phyloP scores from a whole-genome alignment of 1,139 yeast species.

The Saccharomycopsis hybrid region DNA sequence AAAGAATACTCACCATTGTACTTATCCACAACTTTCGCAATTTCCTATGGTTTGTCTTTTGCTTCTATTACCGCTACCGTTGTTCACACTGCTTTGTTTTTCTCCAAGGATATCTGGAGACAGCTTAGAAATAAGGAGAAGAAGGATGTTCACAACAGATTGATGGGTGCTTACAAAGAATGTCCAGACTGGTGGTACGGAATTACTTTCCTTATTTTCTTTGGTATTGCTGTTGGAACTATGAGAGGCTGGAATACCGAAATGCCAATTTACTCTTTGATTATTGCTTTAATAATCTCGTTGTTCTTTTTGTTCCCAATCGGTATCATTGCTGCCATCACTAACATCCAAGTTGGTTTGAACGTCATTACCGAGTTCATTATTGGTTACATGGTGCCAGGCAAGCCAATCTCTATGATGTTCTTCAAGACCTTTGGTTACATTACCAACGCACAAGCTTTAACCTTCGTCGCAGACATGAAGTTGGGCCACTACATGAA shows the following conservation, averaged over 20 bases:
- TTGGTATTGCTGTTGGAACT: constrained; percentile 38
- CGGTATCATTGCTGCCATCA: constrained; percentile 48
- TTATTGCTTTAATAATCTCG: constrained; percentile 46
- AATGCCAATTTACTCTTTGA: constrained; percentile 50
- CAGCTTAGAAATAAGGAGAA: constrained; percentile 36
- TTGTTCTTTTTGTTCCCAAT: constrained; percentile 48
- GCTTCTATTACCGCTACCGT: constrained; percentile 57
- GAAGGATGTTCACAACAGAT: constrained; percentile 55
- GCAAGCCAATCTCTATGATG: constrained; percentile 55
- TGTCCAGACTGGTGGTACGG: constrained; percentile 67
- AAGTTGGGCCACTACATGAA: constrained; percentile 60
- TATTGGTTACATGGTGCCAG: constrained; percentile 58
- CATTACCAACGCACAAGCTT: constrained; percentile 52
- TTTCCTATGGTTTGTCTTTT: constrained; percentile 57
- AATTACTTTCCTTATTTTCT: constrained; percentile 38
- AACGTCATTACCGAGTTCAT: constrained; percentile 54
- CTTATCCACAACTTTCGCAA: constrained; percentile 55
- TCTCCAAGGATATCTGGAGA: constrained; percentile 45
- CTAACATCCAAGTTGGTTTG: constrained; percentile 39
- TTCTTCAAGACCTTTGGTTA: constrained; percentile 56
- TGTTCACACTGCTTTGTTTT: constrained; percentile 49
- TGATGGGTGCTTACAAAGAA: constrained; percentile 52
- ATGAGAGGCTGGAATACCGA: constrained; percentile 36
- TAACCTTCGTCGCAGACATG: constrained; percentile 47
- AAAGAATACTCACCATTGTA: constrained; percentile 52